Base-by-base conservation (phyloP, 208 protist genomes). In the Herpetomonas samuelpessoai region DNA sequence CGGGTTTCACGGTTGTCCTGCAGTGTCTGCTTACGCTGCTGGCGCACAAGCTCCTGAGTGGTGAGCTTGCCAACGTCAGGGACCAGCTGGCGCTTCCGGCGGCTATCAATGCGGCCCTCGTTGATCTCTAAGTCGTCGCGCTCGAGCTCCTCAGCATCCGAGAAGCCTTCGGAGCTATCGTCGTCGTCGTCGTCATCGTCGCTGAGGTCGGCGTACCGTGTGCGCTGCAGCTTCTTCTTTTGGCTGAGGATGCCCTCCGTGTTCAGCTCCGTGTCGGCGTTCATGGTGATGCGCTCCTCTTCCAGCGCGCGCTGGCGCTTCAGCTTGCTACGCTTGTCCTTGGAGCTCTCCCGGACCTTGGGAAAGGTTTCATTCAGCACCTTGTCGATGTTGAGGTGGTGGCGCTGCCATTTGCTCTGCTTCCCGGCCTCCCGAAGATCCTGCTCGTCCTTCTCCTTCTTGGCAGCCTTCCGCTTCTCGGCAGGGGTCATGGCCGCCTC, bases 331-430 rank as follows among this genome's bases (percentile, higher is more conserved):
- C 60, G 68, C 30, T 67, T 67, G 31, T 35, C 54, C 6, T 60
- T 62, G 45, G 59, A 48, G 60, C 68, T 59, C 30, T 77, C 73
- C 59, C 75, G 79, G 7, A 84, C 81, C 54, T 70, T 91, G 29
- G 88, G 88, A 57, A 95, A 95, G 2, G 88, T 95, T 22, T 83
- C 74, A 47, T 88, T 85, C 18, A 95, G 68, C 0, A 95, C 79
- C 68, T 88, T 85, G 24, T 90, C 82, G 29, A 95, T 75, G 67
- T 92, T 92, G 27, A 81, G 77, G 61, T 95, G 88, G 62, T 91
- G 84, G 2, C 77, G 72, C 59, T 89, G 72, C 83, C 85, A 95
- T 55, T 89, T 89, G 59, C 76, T 75, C 31, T 80, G 73, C 65
- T 83, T 88, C 26, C 74, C 76, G 2, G 68, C 75, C 31, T 76